A percentile compares a stretch with the other conserved stretches of the same genome.
These are phyloP conservation scores for Mycena citricolor DNA, from an alignment of 1,284 basidiomycete species.

Conservation along the genomic window DNA sequence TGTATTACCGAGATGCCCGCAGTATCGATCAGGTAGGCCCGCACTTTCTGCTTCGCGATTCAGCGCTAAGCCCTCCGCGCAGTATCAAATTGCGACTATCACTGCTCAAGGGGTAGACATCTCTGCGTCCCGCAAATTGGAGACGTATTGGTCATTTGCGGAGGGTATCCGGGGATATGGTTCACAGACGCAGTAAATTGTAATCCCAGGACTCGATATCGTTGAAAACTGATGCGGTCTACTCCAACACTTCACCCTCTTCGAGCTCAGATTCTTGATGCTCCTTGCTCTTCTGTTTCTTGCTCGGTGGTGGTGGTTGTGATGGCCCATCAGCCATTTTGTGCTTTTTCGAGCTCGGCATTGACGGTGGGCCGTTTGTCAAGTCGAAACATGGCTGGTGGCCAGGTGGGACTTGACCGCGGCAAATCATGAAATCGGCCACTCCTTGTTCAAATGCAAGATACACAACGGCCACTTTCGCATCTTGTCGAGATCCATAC, in stretches of 20 bases:
- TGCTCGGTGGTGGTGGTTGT: no score
- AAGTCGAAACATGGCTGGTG: no score
- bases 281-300: no score
- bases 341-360: no score
- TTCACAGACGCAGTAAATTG: slow-evolving; percentile 43
- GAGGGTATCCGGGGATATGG: slow-evolving; percentile 91
- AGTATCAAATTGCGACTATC: slow-evolving; percentile 96
- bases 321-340: no score
- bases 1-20: slow-evolving; percentile 96
- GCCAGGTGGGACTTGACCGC: slow-evolving; percentile 39
- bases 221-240: no score
- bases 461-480: slow-evolving; percentile 53
- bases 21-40: slow-evolving; percentile 88
- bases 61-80: not conserved
- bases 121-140: slow-evolving; percentile 75
- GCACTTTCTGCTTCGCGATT: slow-evolving; percentile 2
- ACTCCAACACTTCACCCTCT: no score
- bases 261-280: no score
- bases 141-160: slow-evolving; percentile 91
- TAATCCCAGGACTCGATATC: no score
- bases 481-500: slow-evolving; percentile 58
- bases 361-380: no score
- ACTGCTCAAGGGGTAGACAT: slow-evolving; percentile 79
- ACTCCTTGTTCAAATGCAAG: slow-evolving; percentile 52
- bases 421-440: slow-evolving; percentile 56